phyloP scores from a whole-genome alignment of 1,139 yeast genomes.

The Maudiozyma humilis region DNA sequence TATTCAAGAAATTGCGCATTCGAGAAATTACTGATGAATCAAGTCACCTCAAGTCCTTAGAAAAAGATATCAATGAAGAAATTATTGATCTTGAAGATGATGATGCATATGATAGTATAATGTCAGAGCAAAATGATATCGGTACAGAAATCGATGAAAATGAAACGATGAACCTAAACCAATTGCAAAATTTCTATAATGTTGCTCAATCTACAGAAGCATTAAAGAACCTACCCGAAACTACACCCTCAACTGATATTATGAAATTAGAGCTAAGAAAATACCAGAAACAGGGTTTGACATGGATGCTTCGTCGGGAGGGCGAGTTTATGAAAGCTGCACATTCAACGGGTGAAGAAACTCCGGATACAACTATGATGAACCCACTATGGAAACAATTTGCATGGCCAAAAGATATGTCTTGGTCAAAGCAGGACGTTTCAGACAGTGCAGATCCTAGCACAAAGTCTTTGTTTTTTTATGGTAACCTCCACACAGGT shows the following conservation, averaged over 20 bases:
- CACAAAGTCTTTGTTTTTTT: slow-evolving; percentile 39
- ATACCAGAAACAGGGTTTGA: slow-evolving; percentile 72
- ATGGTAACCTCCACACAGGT: slow-evolving; percentile 77
- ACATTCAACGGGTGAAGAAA: slow-evolving; percentile 18
- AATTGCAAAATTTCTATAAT: slow-evolving; percentile 65
- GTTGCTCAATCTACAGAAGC: slow-evolving; percentile 49
- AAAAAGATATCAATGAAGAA: slow-evolving; percentile 26
- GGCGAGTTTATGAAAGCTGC: slow-evolving; percentile 39
- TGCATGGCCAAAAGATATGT: slow-evolving; percentile 57
- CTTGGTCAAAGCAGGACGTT: slow-evolving; percentile 30
- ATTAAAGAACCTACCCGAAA: slow-evolving; percentile 46
- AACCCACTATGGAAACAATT: slow-evolving; percentile 85
- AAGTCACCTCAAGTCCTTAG: slow-evolving; percentile 10
- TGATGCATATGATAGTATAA: slow-evolving; percentile 7
- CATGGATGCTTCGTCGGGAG: slow-evolving; percentile 74
- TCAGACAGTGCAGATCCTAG: slow-evolving; percentile 4
- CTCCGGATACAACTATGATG: slow-evolving; percentile 43
- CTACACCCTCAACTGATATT: slow-evolving; percentile 50
- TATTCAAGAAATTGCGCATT: slow-evolving; percentile 46
- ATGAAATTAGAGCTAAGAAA: slow-evolving; percentile 52
- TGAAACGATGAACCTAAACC: slow-evolving; percentile 53
- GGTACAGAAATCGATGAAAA: slow-evolving; percentile 31
- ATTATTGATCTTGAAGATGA: slow-evolving; percentile 28
- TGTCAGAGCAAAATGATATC: slow-evolving; percentile 11
- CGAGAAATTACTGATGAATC: slow-evolving; percentile 25